A percentile compares a stretch with the other conserved stretches of the same genome.
phyloP scores from a whole-genome alignment of 2,329 filamentous ascomycete genomes.

The Stenocarpella maydis region DNA sequence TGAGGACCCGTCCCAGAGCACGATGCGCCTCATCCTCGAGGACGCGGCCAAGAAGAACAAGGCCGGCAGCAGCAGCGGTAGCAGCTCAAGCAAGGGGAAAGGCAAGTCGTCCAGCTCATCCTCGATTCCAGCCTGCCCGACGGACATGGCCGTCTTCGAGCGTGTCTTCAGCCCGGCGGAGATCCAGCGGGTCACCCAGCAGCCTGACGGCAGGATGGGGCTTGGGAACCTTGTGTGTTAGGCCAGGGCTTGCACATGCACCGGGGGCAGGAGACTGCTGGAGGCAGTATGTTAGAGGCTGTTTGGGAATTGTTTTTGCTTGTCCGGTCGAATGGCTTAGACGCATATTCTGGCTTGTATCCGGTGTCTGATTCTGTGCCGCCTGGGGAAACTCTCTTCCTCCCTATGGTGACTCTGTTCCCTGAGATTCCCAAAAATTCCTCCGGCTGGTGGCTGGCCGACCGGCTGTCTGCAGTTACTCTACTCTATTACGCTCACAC shows the following conservation, averaged over 20 bases:
- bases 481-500: constrained; percentile 15
- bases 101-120: constrained; percentile 33
- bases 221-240: constrained; percentile 59
- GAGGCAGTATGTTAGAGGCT: not conserved
- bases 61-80: constrained; percentile 43
- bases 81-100: constrained; percentile 39
- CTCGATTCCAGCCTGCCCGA: constrained; percentile 38
- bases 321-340: constrained; percentile 8
- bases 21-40: constrained; percentile 60
- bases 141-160: constrained; percentile 63
- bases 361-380: not conserved
- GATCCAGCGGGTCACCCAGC: constrained; percentile 58
- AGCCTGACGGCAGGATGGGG: constrained; percentile 63
- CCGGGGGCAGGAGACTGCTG: not conserved
- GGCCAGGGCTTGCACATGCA: not conserved
- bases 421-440: not conserved
- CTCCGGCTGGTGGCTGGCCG: constrained; percentile 14
- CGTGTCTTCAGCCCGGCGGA: constrained; percentile 59
- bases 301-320: constrained; percentile 11
- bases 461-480: not conserved
- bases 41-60: constrained; percentile 63
- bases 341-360: constrained; percentile 6
- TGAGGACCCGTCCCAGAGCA: constrained; percentile 64
- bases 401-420: not conserved
- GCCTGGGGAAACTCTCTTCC: not conserved